phyloP scores from a whole-genome alignment of 176 grass and related monocot species.

The Carex cristatella region DNA sequence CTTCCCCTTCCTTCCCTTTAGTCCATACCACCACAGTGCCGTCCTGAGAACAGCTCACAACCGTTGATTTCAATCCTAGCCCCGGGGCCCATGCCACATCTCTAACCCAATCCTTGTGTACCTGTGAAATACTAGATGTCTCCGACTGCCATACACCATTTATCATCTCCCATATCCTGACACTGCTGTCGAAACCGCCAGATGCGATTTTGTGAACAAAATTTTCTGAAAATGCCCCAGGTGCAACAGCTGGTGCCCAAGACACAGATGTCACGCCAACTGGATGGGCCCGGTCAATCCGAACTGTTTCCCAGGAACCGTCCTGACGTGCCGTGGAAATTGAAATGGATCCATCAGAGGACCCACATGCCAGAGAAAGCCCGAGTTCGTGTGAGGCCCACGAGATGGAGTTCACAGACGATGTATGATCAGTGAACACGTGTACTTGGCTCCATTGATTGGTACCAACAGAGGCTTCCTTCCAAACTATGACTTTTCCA shows the following conservation, averaged over 20 bases:
- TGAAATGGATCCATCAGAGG: constrained; percentile 68
- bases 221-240: constrained; percentile 53
- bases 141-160: constrained; percentile 60
- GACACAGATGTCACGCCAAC: constrained; percentile 55
- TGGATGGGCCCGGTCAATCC: constrained; percentile 64
- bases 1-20: constrained; percentile 45
- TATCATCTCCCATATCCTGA: constrained; percentile 59
- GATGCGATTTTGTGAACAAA: constrained; percentile 61
- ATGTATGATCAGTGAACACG: constrained; percentile 57
- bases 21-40: constrained; percentile 73
- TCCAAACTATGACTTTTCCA: constrained; percentile 75
- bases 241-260: constrained; percentile 61
- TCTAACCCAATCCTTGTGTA: constrained; percentile 62
- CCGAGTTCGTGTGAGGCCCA: constrained; percentile 67
- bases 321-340: constrained; percentile 41
- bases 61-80: constrained; percentile 56
- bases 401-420: constrained; percentile 74
- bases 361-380: constrained; percentile 51
- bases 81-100: constrained; percentile 67
- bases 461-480: constrained; percentile 42
- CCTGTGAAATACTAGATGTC: constrained; percentile 28
- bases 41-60: constrained; percentile 58
- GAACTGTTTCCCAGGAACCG: constrained; percentile 49
- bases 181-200: constrained; percentile 55
- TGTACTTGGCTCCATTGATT: constrained; percentile 59